Conservation (phyloP, 163 green algal species). For the Scenedesmus sp. region DNA sequence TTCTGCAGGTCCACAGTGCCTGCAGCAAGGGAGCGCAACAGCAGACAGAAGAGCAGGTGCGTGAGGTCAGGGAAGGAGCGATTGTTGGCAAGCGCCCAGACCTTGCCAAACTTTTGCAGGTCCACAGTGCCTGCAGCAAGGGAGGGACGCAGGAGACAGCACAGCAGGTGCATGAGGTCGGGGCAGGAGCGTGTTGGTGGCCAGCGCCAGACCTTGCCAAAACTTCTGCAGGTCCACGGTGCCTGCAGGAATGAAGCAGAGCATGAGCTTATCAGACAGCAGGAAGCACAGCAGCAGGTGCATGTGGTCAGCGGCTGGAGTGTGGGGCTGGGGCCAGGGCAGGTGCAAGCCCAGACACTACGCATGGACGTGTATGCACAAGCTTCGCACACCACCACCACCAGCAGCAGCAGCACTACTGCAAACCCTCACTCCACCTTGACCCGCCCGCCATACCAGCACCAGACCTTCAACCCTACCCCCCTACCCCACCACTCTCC, state of each 20-base stretch:
- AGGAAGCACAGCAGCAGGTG: neutral
- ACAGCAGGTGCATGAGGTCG: slow-evolving; percentile 47
- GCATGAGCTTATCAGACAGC: neutral
- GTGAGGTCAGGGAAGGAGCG: neutral
- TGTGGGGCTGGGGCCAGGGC: no score
- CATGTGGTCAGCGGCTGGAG: neutral
- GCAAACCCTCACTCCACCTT: neutral
- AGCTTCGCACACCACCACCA: no score
- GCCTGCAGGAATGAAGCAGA: neutral
- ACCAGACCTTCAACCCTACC: no score
- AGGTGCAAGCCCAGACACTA: no score
- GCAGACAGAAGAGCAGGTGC: neutral
- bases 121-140: no score
- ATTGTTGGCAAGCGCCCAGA: no score
- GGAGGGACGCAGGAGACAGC: no score
- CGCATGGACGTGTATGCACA: no score
- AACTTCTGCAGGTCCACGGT: slow-evolving; percentile 5
- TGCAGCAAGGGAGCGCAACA: neutral
- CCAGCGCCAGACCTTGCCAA: slow-evolving; percentile 71
- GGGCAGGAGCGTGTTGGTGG: slow-evolving; percentile 76
- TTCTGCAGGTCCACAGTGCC: slow-evolving; percentile 4
- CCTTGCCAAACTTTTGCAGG: no score
- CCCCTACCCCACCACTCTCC: no score
- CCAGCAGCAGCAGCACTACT: no score
- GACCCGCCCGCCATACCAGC: no score